Conservation (phyloP, 768 basidiomycete genomes). For the Calocybe gangraenosa region DNA sequence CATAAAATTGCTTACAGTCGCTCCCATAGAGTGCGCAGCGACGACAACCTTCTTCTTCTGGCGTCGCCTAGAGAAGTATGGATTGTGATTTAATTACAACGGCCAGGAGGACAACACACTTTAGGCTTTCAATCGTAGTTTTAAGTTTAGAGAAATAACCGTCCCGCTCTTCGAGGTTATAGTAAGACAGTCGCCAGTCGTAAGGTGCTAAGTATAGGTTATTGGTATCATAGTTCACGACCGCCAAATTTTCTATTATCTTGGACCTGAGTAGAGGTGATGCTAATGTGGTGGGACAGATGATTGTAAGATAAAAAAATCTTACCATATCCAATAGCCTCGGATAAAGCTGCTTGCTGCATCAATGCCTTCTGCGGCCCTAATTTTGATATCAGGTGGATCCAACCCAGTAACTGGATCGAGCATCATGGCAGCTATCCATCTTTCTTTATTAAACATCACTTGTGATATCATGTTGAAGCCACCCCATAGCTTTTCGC, state of each 20-base stretch:
- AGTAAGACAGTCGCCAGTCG: conserved; percentile 87
- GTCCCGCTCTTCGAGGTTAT: conserved; percentile 89
- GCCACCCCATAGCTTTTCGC: conserved; percentile 82
- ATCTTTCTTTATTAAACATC: conserved; percentile 80
- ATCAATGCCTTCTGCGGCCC: conserved; percentile 90
- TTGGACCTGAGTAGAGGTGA: conserved; percentile 56
- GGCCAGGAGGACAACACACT: conserved; percentile 33
- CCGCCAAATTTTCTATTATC: conserved; percentile 92
- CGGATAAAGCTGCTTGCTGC: conserved; percentile 83
- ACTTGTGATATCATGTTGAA: conserved; percentile 81
- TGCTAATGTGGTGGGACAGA: background rate
- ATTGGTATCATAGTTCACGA: conserved; percentile 89
- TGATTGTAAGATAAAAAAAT: background rate
- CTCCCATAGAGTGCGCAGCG: conserved; percentile 84
- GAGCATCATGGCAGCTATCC: conserved; percentile 88
- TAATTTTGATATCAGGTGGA: conserved; percentile 77
- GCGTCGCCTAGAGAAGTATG: conserved; percentile 42
- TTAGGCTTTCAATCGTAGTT: conserved; percentile 73
- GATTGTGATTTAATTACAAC: background rate
- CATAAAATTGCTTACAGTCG: conserved; percentile 46
- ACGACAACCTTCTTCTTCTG: conserved; percentile 79
- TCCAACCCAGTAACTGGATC: conserved; percentile 92
- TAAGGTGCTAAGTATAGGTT: conserved; percentile 83
- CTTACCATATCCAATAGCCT: conserved; percentile 93
- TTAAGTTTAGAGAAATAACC: conserved; percentile 87